phyloP scores from a whole-genome alignment of 192 early-diverging fungal species.

The Geosiphon pyriformis region DNA sequence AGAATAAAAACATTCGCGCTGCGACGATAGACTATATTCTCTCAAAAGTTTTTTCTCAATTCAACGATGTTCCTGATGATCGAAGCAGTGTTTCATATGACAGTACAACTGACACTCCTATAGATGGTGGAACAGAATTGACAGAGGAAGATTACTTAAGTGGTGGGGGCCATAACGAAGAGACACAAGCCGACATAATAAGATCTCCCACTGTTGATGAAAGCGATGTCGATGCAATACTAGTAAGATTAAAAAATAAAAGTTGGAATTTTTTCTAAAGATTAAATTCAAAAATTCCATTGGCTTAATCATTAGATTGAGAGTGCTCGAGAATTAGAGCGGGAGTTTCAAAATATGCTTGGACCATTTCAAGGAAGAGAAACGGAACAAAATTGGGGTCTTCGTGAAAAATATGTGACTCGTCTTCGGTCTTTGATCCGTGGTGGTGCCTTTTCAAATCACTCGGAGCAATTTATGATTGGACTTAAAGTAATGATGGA shows the following conservation, averaged over 20 bases:
- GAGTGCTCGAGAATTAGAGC: conserved; percentile 19
- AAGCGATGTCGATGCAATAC: conserved; percentile 9
- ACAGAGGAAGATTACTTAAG: conserved; percentile 14
- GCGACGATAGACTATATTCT: conserved; percentile 5
- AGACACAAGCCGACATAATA: not conserved
- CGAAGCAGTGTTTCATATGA: conserved; percentile 4
- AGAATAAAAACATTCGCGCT: conserved; percentile 4
- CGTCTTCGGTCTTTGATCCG: not conserved
- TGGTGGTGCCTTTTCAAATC: conserved; percentile 11
- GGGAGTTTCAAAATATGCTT: conserved; percentile 12
- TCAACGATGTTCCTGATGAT: not conserved
- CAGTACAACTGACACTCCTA: not conserved
- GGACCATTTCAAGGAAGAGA: conserved; percentile 14
- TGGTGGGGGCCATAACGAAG: conserved; percentile 1
- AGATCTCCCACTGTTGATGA: conserved; percentile 10
- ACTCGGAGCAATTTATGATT: conserved; percentile 2
- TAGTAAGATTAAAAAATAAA: too few relatives aligned
- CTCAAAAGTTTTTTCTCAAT: not conserved
- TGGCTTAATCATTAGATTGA: not conserved
- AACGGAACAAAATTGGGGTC: conserved; percentile 18
- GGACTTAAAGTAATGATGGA: conserved; percentile 9
- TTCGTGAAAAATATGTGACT: conserved; percentile 5
- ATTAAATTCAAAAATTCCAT: not conserved
- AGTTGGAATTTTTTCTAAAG: too few relatives aligned
- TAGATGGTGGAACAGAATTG: conserved; percentile 4